Evolutionary conservation across 2,329 filamentous ascomycete species (phyloP).

Genomic region (Tolypocladium paradoxum): DNA sequence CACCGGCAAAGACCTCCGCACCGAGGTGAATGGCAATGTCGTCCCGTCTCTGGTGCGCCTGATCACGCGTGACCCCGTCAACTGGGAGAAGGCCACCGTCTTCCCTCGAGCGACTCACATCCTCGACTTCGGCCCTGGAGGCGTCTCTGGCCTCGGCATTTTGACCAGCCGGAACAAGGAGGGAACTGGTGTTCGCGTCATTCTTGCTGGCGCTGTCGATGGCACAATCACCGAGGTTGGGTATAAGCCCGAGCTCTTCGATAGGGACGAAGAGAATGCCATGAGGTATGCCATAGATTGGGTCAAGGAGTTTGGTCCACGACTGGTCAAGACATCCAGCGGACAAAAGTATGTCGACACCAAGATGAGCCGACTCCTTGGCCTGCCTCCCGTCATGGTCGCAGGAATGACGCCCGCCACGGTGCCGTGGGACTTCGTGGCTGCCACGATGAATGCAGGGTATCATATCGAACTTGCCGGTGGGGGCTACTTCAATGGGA

Average conservation of each 20-base stretch:
- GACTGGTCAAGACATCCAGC: slow-evolving; percentile 75
- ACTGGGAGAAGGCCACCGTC: slow-evolving; percentile 91
- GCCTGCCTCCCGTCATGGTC: slow-evolving; percentile 78
- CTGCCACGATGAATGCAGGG: slow-evolving; percentile 88
- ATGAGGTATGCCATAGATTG: slow-evolving; percentile 94
- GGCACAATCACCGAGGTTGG: slow-evolving; percentile 85
- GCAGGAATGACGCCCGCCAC: slow-evolving; percentile 91
- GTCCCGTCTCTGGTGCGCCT: slow-evolving; percentile 80
- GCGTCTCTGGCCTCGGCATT: slow-evolving; percentile 90
- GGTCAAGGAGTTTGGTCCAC: slow-evolving; percentile 96
- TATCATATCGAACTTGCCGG: slow-evolving; percentile 87
- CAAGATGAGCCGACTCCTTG: slow-evolving; percentile 83
- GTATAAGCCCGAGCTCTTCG: slow-evolving; percentile 96
- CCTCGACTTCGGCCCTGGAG: slow-evolving; percentile 91
- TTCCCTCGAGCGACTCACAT: slow-evolving; percentile 90
- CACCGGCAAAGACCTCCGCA: slow-evolving; percentile 73
- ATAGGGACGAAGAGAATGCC: slow-evolving; percentile 88
- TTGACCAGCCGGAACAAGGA: slow-evolving; percentile 99
- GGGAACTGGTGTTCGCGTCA: slow-evolving; percentile 91
- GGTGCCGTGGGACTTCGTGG: slow-evolving; percentile 83
- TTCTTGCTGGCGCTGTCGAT: slow-evolving; percentile 86
- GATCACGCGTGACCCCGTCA: slow-evolving; percentile 87
- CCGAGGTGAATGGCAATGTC: slow-evolving; percentile 61
- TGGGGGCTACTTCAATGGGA: slow-evolving; percentile 79
- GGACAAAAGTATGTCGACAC: slow-evolving; percentile 92